Base-by-base conservation (phyloP, 2,329 filamentous ascomycete species). In the Cephalotrichum gorgonifer region DNA sequence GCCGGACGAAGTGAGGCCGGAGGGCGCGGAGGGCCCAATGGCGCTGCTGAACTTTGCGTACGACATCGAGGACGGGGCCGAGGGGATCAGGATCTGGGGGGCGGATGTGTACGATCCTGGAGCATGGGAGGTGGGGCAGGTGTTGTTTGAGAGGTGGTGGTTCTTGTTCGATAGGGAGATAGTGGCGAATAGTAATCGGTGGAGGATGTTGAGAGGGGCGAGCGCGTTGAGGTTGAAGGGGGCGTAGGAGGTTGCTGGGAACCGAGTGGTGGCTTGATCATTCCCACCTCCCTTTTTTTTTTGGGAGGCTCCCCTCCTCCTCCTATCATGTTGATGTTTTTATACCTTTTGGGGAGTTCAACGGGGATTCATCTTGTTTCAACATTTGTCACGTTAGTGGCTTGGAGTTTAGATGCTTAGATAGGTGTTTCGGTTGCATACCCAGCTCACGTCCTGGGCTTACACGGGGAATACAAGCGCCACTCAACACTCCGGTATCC, bases 81-180 rank as follows among this genome's bases (percentile, higher is more conserved):
- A 80, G 54, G 77, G 77, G 1, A 55, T 73, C 47, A 58, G 71
- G 12, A 67, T 81, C 52, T 73, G 69, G 58, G 70, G 73, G 4
- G 57, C 61, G 1, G 72, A 78, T 52, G 71, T 74, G 20, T 74
- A 71, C 52, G 66, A 74, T 44, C 61, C 67, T 6, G 57, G 59
- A 23, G 66, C 64, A 27, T 82, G 77, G 76, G 78, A 82, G 58
- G 67, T 81, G 12, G 76, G 77, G 1, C 75, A 80, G 59, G 56
- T 69, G n/a, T 60, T 80, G 22, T 80, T 79, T 58, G 69, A 73
- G 59, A 67, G 71, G 38, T 81, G 78, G 78, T 82, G 76, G 76
- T 81, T 78, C 61, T 60, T 77, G 31, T 74, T 81, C 56, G 77
- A 81, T 55, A 58, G 66, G 8, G 63, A 65, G 11, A 68, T 80